Evolutionary conservation across 2,329 filamentous ascomycete genomes (phyloP).

Genomic region (Piedraia hortae): DNA sequence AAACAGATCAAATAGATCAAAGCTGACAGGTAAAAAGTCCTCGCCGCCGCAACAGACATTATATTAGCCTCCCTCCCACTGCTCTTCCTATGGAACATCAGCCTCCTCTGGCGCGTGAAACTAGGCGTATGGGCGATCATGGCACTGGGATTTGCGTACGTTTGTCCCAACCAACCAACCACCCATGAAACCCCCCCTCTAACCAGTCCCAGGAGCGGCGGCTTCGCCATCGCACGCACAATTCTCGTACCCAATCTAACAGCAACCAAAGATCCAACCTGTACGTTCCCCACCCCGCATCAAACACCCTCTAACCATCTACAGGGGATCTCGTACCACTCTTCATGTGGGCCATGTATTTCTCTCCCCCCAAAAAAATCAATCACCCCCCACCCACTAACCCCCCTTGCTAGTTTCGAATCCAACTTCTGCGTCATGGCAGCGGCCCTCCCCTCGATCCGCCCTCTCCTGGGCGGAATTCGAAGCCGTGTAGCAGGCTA

Average conservation of each 20-base stretch:
- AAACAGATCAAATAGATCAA: too few relatives aligned
- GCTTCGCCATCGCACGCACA: constrained; percentile 1
- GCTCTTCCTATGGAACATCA: constrained; percentile 1
- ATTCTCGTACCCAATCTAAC: constrained; percentile 1
- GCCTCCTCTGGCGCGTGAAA: neutral
- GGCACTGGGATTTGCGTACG: constrained; percentile 1
- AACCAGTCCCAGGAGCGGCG: neutral
- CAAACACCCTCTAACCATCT: too few relatives aligned
- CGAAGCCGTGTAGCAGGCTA: neutral
- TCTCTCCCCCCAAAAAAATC: too few relatives aligned
- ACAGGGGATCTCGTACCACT: constrained; percentile 1
- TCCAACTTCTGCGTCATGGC: constrained; percentile 1
- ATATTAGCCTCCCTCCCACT: neutral
- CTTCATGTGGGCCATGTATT: constrained; percentile 1
- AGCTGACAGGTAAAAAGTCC: too few relatives aligned
- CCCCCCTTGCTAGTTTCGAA: neutral
- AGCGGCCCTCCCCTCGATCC: neutral
- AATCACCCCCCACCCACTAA: too few relatives aligned
- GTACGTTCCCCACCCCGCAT: neutral
- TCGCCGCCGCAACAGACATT: constrained; percentile 1
- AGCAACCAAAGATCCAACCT: neutral
- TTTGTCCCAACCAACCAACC: neutral
- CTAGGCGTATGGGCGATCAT: constrained; percentile 1
- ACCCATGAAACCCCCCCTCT: neutral
- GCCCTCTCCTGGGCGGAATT: neutral